Base-by-base conservation (phyloP, 192 early-diverging fungal species). In the Rhizophagus clarus region DNA sequence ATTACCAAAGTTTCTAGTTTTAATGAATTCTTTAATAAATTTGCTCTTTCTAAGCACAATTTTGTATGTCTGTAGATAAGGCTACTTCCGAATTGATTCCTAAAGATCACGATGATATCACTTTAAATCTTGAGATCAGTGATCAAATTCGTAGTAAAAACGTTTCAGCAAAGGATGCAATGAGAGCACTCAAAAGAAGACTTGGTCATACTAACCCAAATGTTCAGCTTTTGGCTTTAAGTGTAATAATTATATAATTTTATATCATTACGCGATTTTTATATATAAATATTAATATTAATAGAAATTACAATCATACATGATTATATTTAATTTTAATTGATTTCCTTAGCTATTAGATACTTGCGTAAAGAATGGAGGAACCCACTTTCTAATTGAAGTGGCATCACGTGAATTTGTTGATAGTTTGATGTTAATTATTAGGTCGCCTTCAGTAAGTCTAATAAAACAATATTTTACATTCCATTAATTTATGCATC, bases 291-390 rank as follows among this genome's bases (percentile, higher is more conserved):
- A 14, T 45, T 60, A 22, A 20, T 8, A 40, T 71, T 26, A 49
- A 77, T 47, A 66, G 24, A 67, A 24, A 9, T 1, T 61, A n/a
- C 22, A 12, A 75, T 32, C 24, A 37, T 61, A 61, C 5, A 37
- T 8, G 37, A 40, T 40, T 40, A 40, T 2, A 61, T 22, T 9
- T 61, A 29, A 40, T 20, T 61, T 28, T 32, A 15, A 37, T 61
- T 28, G 10, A 14, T 68, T 29, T 31, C 15, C 40, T 8, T 81
- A 96, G 91, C 85, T 99, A 60, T 87, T 91, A 2, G 98, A 99
- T 83, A 93, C 93, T 42, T 97, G 95, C 81, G 95, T 98, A 28
- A 99, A 99, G 85, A 99, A 99, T 84, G 93, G 93, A 37, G 98
- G 98, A 3, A 82, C 87, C 32, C 90, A 93, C 51, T 96, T 99